Base-by-base conservation (phyloP, 73 alveolate genomes). In the Stentor roeselii region DNA sequence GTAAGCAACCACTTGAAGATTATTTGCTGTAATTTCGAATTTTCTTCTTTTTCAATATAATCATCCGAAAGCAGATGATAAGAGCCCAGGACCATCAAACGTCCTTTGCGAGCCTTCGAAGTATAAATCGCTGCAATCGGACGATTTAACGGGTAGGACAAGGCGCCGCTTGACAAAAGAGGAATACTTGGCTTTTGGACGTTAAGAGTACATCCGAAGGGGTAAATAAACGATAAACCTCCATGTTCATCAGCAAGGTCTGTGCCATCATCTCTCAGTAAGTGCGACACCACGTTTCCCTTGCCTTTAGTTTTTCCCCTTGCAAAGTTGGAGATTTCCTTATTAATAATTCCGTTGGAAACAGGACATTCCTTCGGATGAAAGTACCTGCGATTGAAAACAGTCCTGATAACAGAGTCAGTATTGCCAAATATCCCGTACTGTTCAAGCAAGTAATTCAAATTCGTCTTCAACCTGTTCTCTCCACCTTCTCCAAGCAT, bases 341-440 rank as follows among this genome's bases (percentile, higher is more conserved):
- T 58, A 61, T 89, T 90, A 36, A 94, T 83, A 42, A 92, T 86
- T 14, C 98, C 98, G 50, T 93, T 82, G 58, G 90, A 86, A 0
- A 95, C 92, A 86, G 59, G 93, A 37, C 93, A 91, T 89, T 96
- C 99, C 88, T 96, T 96, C 3, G 99, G 99, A 86, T 96, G 99
- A 82, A 91, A 91, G 84, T 96, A 96, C 83, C 95, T 96, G n/a
- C 74, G 14, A 88, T 91, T 93, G 85, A 59, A 96, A 42, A 92
- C 83, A 15, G 97, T 95, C 74, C 99, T 92, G 60, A 96, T 96
- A 14, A 96, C 99, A 31, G 96, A 84, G 82, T 96, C 99, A 76
- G 86, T 88, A 83, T 93, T 95, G 58, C 93, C 96, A 76, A 90
- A 82, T 39, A 96, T 95, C 38, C 97, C 98, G 76, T 84, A 92